Evolutionary conservation across 305 asterid genomes (phyloP).

Genomic region (Solanum hybrid): DNA sequence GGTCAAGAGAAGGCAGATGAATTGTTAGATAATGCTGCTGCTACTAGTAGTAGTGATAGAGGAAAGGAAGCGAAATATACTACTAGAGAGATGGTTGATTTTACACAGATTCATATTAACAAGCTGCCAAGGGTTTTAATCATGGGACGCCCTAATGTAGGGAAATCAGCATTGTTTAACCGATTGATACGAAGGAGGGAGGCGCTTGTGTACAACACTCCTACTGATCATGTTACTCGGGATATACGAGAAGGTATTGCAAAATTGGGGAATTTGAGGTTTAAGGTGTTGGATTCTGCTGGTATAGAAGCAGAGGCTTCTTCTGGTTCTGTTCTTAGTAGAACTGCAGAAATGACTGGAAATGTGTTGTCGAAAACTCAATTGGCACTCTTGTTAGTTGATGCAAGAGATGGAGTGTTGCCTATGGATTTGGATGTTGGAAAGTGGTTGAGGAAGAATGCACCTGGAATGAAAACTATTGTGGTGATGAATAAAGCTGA

Average conservation of each 20-base stretch:
- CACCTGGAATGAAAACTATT: constrained; percentile 56
- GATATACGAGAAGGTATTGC: constrained; percentile 94
- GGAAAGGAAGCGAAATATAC: constrained; percentile 21
- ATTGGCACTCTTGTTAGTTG: constrained; percentile 59
- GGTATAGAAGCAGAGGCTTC: constrained; percentile 98
- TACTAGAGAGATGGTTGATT: constrained; percentile 46
- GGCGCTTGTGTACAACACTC: constrained; percentile 94
- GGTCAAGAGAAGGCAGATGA: constrained; percentile 24
- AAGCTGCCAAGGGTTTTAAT: constrained; percentile 75
- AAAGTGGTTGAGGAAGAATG: constrained; percentile 89
- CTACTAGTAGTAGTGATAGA: constrained; percentile 7
- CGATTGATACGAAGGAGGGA: constrained; percentile 96
- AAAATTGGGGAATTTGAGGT: constrained; percentile 77
- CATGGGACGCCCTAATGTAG: constrained; percentile 94
- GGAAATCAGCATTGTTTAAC: constrained; percentile 87
- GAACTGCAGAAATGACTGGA: constrained; percentile 92
- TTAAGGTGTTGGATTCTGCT: constrained; percentile 88
- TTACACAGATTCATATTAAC: constrained; percentile 57
- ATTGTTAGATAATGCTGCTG: constrained; percentile 18
- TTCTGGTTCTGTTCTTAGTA: constrained; percentile 86
- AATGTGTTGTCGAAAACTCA: constrained; percentile 65
- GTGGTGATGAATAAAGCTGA: constrained; percentile 96
- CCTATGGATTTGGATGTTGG: constrained; percentile 96
- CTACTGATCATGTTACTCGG: constrained; percentile 87
- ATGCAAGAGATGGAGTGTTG: constrained; percentile 86